Conservation (phyloP, 306 rosid genomes). For the Quercus aquifolioides region DNA sequence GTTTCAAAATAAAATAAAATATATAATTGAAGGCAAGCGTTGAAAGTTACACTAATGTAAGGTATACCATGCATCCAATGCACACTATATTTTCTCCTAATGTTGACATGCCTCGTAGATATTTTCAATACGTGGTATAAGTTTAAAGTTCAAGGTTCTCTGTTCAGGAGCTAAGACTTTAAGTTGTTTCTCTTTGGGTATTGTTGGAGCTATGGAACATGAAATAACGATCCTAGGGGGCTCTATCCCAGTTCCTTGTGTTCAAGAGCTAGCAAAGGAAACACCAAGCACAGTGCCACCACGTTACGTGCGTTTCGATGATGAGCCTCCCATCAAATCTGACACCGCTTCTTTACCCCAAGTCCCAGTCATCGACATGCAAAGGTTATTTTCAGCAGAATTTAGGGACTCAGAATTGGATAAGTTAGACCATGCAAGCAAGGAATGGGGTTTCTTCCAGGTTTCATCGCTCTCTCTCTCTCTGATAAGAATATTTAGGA, state of each 20-base stretch:
- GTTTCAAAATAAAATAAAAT: too few species aligned
- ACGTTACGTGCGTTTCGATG: background rate
- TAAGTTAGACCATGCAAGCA: conserved; percentile 38
- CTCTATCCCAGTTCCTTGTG: background rate
- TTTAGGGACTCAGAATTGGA: conserved; percentile 25
- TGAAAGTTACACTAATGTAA: too few species aligned
- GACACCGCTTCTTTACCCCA: background rate
- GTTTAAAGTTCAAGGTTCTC: too few species aligned
- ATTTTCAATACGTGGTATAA: too few species aligned
- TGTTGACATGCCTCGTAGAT: too few species aligned
- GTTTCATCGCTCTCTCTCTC: background rate
- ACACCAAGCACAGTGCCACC: background rate
- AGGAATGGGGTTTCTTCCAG: conserved; percentile 58
- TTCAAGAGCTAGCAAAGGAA: background rate
- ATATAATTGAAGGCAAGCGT: too few species aligned
- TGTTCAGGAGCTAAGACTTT: too few species aligned
- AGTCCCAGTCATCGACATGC: background rate
- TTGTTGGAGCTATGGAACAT: background rate
- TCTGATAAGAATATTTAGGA: background rate
- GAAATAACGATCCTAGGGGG: background rate
- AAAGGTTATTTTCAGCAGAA: conserved; percentile 14
- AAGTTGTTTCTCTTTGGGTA: background rate
- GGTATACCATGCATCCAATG: too few species aligned
- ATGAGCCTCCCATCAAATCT: background rate
- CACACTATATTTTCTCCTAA: too few species aligned